These are phyloP conservation scores for Meyerozyma guilliermondii DNA, from an alignment of 1,139 yeast species.

Conservation along the genomic window DNA sequence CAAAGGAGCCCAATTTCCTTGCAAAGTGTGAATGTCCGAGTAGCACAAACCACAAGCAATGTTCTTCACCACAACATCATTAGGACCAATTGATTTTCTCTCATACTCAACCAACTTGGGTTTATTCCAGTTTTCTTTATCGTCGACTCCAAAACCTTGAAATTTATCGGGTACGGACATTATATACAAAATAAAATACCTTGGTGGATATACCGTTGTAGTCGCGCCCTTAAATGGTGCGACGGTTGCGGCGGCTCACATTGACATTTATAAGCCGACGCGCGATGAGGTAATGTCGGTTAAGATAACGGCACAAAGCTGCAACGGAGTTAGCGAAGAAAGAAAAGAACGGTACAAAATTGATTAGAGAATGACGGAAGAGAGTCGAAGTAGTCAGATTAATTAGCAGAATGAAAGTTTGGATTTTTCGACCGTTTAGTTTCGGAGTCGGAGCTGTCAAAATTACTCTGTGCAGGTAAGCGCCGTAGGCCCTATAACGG, in stretches of 20 bases:
- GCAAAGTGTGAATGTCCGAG: slow-evolving; percentile 45
- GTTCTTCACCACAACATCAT: slow-evolving; percentile 43
- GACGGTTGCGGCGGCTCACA: not conserved
- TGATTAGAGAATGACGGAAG: too few species aligned
- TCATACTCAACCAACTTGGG: slow-evolving; percentile 37
- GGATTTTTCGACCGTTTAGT: too few species aligned
- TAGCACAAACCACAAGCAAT: slow-evolving; percentile 61
- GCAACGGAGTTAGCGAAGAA: too few species aligned
- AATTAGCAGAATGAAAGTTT: too few species aligned
- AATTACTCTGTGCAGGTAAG: too few species aligned
- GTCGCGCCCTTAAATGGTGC: too few species aligned
- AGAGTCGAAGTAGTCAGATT: too few species aligned
- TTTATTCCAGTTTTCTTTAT: slow-evolving; percentile 35
- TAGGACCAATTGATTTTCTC: slow-evolving; percentile 31
- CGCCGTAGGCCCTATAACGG: too few species aligned
- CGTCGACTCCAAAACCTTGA: slow-evolving; percentile 41
- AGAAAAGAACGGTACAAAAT: too few species aligned
- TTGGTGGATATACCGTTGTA: not conserved
- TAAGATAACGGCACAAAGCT: too few species aligned
- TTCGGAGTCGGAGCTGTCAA: too few species aligned
- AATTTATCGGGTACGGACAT: slow-evolving; percentile 26
- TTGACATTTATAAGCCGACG: not conserved
- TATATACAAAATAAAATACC: not conserved
- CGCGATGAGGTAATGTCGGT: too few species aligned
- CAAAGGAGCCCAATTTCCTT: slow-evolving; percentile 38